phyloP scores from a whole-genome alignment of 352 stramenopile species.

The Globisporangium echinulatum region DNA sequence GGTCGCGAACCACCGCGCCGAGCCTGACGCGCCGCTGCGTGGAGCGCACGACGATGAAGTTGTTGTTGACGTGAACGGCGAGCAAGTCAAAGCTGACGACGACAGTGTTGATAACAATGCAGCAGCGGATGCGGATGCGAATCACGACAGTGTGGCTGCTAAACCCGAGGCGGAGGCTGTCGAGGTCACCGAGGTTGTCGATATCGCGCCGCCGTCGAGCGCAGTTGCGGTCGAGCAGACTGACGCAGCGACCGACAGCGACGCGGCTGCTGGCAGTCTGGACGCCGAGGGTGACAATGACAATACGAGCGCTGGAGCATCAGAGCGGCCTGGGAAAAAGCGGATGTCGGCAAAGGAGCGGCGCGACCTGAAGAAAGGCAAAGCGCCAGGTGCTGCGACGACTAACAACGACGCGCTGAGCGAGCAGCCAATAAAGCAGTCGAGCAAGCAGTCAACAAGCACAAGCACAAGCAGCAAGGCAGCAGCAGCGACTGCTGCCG shows the following conservation, averaged over 20 bases:
- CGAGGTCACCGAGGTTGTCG: too few species aligned
- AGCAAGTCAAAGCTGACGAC: too few species aligned
- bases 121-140: too few species aligned
- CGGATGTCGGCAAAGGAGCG: slow-evolving; percentile 65
- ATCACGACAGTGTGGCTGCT: too few species aligned
- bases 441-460: background rate
- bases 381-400: slow-evolving; percentile 10
- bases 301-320: background rate
- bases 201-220: too few species aligned
- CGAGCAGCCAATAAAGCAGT: too few species aligned
- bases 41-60: slow-evolving; percentile 4
- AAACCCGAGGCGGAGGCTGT: too few species aligned
- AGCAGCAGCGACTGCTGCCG: slow-evolving; percentile 1
- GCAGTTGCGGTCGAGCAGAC: too few species aligned
- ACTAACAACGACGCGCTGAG: background rate
- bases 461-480: background rate
- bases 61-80: too few species aligned
- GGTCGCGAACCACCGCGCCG: slow-evolving; percentile 45
- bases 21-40: background rate
- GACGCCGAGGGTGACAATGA: slow-evolving; percentile 14
- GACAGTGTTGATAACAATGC: too few species aligned
- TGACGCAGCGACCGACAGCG: too few species aligned
- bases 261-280: slow-evolving; percentile 4
- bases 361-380: slow-evolving; percentile 75
- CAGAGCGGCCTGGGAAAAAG: slow-evolving; percentile 42